Evolutionary conservation across 2,329 filamentous ascomycete genomes (phyloP).

Genomic region (Chrysosporium queenslandicum): DNA sequence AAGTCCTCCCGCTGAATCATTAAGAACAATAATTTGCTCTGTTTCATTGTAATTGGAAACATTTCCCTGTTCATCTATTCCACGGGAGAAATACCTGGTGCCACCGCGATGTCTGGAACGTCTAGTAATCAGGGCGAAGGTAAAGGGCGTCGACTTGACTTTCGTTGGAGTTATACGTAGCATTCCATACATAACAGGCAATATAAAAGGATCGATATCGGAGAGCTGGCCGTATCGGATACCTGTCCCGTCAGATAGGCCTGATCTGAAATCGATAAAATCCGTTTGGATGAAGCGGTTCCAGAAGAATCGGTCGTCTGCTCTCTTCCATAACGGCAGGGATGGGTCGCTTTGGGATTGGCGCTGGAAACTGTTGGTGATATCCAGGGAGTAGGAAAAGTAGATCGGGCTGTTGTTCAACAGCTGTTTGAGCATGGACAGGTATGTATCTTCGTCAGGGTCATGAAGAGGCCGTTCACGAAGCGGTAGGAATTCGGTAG

Average conservation of each 20-base stretch:
- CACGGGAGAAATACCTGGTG: constrained; percentile 89
- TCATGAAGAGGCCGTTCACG: constrained; percentile 87
- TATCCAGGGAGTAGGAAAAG: constrained; percentile 93
- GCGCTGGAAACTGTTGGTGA: constrained; percentile 94
- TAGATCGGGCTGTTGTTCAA: constrained; percentile 84
- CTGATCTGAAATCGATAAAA: constrained; percentile 75
- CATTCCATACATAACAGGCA: constrained; percentile 95
- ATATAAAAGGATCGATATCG: constrained; percentile 77
- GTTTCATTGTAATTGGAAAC: constrained; percentile 99
- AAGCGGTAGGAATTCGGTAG: constrained; percentile 87
- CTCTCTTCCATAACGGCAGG: constrained; percentile 75
- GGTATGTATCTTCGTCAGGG: constrained; percentile 85
- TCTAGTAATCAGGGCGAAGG: constrained; percentile 76
- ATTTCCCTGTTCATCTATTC: constrained; percentile 83
- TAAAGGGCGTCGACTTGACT: constrained; percentile 75
- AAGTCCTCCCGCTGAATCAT: constrained; percentile 64
- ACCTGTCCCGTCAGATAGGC: constrained; percentile 40
- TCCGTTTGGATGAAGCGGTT: constrained; percentile 88
- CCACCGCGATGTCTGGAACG: constrained; percentile 80
- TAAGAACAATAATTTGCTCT: constrained; percentile 82
- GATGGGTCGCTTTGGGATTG: constrained; percentile 66
- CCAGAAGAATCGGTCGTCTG: constrained; percentile 98
- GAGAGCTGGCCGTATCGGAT: constrained; percentile 50
- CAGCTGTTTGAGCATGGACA: constrained; percentile 68
- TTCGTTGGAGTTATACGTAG: constrained; percentile 78